Base-by-base conservation (phyloP, 2,329 filamentous ascomycete species). In the Waltergamsia citrina region DNA sequence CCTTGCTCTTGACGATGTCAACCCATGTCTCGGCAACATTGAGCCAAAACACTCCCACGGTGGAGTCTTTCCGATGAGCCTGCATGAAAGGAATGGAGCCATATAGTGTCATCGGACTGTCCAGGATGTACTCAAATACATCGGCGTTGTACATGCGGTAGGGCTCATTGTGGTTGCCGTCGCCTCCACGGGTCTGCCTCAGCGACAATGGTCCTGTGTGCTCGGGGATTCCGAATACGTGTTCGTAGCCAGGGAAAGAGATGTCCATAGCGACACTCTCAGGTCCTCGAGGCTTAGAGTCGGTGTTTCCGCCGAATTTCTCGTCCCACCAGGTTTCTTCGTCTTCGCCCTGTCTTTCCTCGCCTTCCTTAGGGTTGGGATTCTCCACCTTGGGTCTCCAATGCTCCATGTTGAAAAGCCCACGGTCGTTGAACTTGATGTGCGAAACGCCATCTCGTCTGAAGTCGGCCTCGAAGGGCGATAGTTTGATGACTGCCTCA, bases 321-420 rank as follows among this genome's bases (percentile, higher is more conserved):
- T 98, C 92, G 6, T 98, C 92, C 92, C 92, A 98, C 86, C 87
- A 95, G 4, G 88, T 95, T 59, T 80, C 83, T 53, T 95, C 84
- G 43, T 92, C 84, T 42, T 82, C 75, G 11, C 66, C 69, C 38
- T 64, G 56, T 5, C 53, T 58, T 31, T 61, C 56, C 36, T 65
- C 64, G 37, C 63, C 69, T 37, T 78, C 74, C 40, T 69, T 65
- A 43, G 74, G 75, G 42, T 69, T 64, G 7, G 59, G 53, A 45
- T 68, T 64, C 27, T 94, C 88, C 12, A 86, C 60, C 70, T 94
- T 94, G 28, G 81, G 71, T 40, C 92, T 71, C 92, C 92, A 98
- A 54, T 98, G 92, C 57, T 98, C 92, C 54, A 96, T 61, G 50
- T 96, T 98, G 56, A 98, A 56, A 41, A 93, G 64, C 1, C 90